phyloP scores from a whole-genome alignment of 768 basidiomycete genomes.

The Dentipellis sp. region DNA sequence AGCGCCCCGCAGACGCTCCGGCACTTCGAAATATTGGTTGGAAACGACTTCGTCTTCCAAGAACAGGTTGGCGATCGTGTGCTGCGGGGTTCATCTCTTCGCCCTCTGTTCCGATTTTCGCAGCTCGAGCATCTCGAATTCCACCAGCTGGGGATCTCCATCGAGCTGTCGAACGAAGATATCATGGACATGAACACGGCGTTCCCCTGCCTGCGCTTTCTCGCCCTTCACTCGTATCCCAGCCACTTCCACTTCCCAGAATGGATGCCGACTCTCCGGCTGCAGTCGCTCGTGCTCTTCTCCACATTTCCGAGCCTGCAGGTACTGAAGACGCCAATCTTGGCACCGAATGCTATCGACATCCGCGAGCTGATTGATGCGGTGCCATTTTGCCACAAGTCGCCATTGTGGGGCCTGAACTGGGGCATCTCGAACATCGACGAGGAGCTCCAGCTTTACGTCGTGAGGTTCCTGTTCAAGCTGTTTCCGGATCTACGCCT shows the following conservation, averaged over 20 bases:
- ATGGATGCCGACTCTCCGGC: neutral
- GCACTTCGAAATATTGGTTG: neutral
- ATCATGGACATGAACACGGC: neutral
- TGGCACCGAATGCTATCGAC: neutral
- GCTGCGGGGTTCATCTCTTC: neutral
- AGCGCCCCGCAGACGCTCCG: neutral
- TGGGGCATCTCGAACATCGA: neutral
- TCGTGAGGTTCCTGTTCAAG: neutral
- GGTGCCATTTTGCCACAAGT: neutral
- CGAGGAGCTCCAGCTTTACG: neutral
- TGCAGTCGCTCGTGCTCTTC: neutral
- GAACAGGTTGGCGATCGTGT: neutral
- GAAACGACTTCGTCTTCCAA: neutral
- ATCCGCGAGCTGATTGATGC: neutral
- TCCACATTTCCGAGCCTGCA: neutral
- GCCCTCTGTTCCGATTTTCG: neutral
- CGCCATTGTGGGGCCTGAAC: constrained; percentile 1
- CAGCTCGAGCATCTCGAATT: neutral
- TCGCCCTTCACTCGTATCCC: neutral
- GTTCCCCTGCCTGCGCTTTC: neutral
- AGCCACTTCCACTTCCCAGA: neutral
- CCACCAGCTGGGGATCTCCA: neutral
- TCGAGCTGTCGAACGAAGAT: neutral
- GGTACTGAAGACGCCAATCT: neutral
- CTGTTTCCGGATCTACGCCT: neutral